Conservation (phyloP, 1,284 basidiomycete genomes). For the Leccinum fallax region DNA sequence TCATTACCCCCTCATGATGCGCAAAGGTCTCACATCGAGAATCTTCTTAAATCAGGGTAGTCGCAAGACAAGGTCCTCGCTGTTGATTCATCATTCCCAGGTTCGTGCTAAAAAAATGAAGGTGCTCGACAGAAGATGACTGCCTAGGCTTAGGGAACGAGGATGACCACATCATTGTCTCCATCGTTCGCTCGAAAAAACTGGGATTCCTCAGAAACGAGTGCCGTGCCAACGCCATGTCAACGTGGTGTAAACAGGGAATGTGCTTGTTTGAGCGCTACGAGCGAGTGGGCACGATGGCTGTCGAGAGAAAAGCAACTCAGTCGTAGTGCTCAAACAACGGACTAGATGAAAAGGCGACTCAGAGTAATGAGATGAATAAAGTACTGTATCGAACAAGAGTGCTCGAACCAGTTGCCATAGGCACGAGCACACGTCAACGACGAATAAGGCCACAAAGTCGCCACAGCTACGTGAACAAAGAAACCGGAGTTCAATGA, state of each 20-base stretch:
- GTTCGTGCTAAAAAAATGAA: slow-evolving; percentile 35
- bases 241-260: slow-evolving; percentile 57
- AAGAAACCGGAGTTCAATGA: not conserved
- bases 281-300: not conserved
- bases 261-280: slow-evolving; percentile 36
- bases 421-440: not conserved
- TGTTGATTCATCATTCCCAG: slow-evolving; percentile 60
- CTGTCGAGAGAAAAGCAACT: not conserved
- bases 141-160: slow-evolving; percentile 31
- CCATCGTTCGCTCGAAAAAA: slow-evolving; percentile 48
- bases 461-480: not conserved
- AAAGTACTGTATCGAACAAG: not conserved
- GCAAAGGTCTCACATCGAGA: slow-evolving; percentile 58
- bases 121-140: slow-evolving; percentile 21
- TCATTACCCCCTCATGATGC: slow-evolving; percentile 56
- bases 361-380: too few species aligned
- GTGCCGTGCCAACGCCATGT: slow-evolving; percentile 60
- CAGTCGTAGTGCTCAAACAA: not conserved
- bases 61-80: slow-evolving; percentile 63
- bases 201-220: slow-evolving; percentile 53
- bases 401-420: not conserved
- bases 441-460: not conserved
- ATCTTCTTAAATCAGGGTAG: slow-evolving; percentile 41
- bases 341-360: not conserved
- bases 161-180: slow-evolving; percentile 62